Base-by-base conservation (phyloP, 768 basidiomycete genomes). In the Naganishia onofrii region DNA sequence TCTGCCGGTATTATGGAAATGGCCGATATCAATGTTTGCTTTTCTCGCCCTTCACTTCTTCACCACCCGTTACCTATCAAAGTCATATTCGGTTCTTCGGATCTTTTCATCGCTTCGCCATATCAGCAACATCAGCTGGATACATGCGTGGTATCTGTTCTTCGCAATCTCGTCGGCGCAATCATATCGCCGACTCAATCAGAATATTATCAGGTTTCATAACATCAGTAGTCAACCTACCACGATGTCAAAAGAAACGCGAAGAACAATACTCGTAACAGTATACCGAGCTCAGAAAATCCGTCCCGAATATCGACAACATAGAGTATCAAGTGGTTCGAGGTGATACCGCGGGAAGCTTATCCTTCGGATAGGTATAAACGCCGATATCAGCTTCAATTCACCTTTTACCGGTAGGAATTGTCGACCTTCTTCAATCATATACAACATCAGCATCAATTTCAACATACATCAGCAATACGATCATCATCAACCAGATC, bases 281-380 rank as follows among this genome's bases (percentile, higher is more conserved):
- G 66, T 52, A 23, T 29, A 21, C 17, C 66, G 46, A 46, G 51
- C 38, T 10, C 48, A 36, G 53, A 56, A 56, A 31, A 34, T n/a
- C 53, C 60, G n/a, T 26, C 28, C 38, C 21, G n/a, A 38, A 42
- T 36, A 44, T 67, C 52, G 66, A 52, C 48, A 19, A 9, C 38
- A 54, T 55, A 17, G 53, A 29, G 54, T 31, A 51, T 29, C 19
- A 5, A 28, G 51, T 31, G 63, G 36, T 64, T 60, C 65, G 68
- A 46, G 38, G 54, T 21, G 46, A 52, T 56, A 57, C 52, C 57
- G 65, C 56, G 70, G 44, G 38, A 68, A 71, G 74, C 77, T 74
- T 74, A 56, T 72, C 76, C 75, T 48, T 57, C 79, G 77, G 75
- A 71, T 57, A 74, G 74, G 78, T 71, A 77, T 72, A 73, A 74